Evolutionary conservation across 2,329 filamentous ascomycete species (phyloP).

Genomic region (Talaromyces amestolkiae): DNA sequence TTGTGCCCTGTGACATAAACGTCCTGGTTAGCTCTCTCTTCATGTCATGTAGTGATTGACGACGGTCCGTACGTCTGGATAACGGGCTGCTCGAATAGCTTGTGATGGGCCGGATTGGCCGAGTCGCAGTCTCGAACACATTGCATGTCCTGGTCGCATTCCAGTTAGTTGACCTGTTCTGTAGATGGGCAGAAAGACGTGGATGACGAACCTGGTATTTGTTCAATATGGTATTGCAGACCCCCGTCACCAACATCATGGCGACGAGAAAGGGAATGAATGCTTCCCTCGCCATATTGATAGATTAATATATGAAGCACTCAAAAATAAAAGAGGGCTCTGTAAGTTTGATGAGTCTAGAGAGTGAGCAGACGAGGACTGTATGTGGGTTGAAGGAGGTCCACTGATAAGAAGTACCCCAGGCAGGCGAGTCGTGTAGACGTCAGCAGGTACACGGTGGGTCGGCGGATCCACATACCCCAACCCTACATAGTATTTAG

Average conservation of each 20-base stretch:
- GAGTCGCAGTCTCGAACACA: conserved; percentile 87
- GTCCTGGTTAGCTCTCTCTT: background rate
- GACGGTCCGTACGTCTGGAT: conserved; percentile 68
- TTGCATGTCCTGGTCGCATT: conserved; percentile 71
- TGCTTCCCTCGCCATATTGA: conserved; percentile 66
- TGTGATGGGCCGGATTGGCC: conserved; percentile 62
- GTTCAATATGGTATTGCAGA: conserved; percentile 94
- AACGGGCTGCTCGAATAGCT: conserved; percentile 88
- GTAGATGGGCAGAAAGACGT: background rate
- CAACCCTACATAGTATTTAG: background rate
- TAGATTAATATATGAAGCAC: background rate
- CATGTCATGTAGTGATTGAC: background rate
- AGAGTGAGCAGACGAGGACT: background rate
- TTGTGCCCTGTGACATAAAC: conserved; percentile 56
- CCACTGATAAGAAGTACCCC: background rate
- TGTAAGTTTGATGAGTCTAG: background rate
- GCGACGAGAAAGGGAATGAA: conserved; percentile 80
- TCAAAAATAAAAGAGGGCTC: background rate
- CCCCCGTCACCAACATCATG: conserved; percentile 95
- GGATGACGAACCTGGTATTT: conserved; percentile 76
- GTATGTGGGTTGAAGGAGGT: background rate
- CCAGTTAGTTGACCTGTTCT: background rate
- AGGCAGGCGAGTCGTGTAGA: background rate
- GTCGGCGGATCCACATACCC: background rate
- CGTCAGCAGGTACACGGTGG: conserved; percentile 7